phyloP scores from a whole-genome alignment of 306 rosid genomes.

The Ochetophila trinervis region DNA sequence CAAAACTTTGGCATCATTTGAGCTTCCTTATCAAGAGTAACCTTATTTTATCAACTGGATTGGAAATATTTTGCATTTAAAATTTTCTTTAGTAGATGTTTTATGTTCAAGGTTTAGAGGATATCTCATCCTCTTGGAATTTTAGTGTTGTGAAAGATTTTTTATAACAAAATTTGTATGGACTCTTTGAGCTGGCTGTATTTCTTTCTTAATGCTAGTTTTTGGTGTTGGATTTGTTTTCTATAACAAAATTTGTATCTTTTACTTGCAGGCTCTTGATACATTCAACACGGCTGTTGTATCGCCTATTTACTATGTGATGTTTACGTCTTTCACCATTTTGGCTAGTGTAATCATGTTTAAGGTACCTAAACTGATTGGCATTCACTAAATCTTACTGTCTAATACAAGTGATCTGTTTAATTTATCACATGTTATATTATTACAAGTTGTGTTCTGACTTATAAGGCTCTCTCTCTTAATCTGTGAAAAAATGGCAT shows the following conservation, averaged over 20 bases:
- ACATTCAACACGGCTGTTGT: slow-evolving; percentile 94
- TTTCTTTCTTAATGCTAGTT: not conserved
- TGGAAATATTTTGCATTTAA: too few relatives aligned
- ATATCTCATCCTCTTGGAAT: not conserved
- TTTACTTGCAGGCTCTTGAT: slow-evolving; percentile 75
- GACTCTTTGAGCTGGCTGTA: too few relatives aligned
- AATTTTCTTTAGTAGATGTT: too few relatives aligned
- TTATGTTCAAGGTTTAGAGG: too few relatives aligned
- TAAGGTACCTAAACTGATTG: slow-evolving; percentile 53
- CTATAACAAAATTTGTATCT: not conserved
- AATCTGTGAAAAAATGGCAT: not conserved
- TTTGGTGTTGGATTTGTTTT: not conserved
- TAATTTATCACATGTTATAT: not conserved
- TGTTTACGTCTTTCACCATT: slow-evolving; percentile 94
- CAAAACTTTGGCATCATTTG: too few relatives aligned
- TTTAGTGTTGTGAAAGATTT: too few relatives aligned
- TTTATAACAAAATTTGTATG: too few relatives aligned
- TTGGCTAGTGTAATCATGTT: slow-evolving; percentile 95
- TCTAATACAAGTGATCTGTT: not conserved
- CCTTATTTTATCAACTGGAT: too few relatives aligned
- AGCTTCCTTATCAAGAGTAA: too few relatives aligned
- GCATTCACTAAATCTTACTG: not conserved
- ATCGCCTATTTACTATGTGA: slow-evolving; percentile 87
- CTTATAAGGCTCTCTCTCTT: not conserved
- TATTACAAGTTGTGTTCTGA: not conserved